Evolutionary conservation across 805 yeast genomes (phyloP), one percentile per base, ranked within the genome.

Genomic region (Yamadazyma scolyti): DNA sequence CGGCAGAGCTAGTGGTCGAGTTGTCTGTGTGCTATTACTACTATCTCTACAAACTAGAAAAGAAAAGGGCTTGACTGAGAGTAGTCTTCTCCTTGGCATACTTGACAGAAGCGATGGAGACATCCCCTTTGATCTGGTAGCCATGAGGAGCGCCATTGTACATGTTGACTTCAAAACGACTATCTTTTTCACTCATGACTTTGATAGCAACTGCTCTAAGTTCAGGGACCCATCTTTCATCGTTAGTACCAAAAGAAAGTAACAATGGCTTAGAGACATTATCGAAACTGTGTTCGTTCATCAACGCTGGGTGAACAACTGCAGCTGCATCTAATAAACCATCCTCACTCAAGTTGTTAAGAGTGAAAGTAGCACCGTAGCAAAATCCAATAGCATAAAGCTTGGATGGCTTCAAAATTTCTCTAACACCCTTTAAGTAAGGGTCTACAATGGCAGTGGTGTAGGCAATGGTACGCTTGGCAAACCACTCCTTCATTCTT

Each of bases 271-370:
- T 74, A 1, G 42, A 25, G 43, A 88, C 51, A 1, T 61, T 70
- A 29, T 64, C 73, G 27, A 82, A 62, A 44, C 79, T 89, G 21
- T 75, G 85, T 13, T 65, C 64, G 9, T 67, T 40, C n/a, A 80
- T 76, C 34, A 77, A 65, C 4, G 89, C 77, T 4, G 96, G 95
- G 57, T 87, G 96, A 3, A 89, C 89, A 42, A 76, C 54, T 6
- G 88, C 90, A 46, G 73, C 84, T 10, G 68, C 82, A 39, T 74
- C 73, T 20, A 73, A 69, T 6, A 47, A 25, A 16, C 72, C 71
- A 18, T 33, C 42, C 16, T 48, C 44, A 4, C 52, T 45, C 28
- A 60, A 35, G 8, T 65, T 47, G 20, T 38, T 42, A 12, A 68
- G 39, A 46, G 62, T 48, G 29, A 29, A 51, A 27, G 39, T 40